These are phyloP conservation scores for Metarhizium humberi DNA, from an alignment of 2,329 filamentous ascomycete genomes.

Conservation along the genomic window DNA sequence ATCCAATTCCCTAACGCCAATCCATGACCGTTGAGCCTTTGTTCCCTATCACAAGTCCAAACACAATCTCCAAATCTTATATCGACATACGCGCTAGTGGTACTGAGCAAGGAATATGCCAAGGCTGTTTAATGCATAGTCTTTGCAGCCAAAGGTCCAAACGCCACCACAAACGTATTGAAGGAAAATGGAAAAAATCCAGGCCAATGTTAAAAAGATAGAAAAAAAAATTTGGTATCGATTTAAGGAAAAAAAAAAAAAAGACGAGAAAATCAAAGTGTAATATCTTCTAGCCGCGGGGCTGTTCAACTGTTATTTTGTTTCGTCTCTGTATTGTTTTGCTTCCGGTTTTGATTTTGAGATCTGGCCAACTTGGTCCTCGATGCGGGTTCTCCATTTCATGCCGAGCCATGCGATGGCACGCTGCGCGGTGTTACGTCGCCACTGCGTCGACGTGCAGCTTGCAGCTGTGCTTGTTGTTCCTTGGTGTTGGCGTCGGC, in stretches of 20 bases:
- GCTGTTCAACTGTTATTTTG: constrained; percentile 1
- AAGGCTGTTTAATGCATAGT: background rate
- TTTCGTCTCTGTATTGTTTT: background rate
- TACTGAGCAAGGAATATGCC: background rate
- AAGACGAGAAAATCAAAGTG: background rate
- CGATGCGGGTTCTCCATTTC: constrained; percentile 5
- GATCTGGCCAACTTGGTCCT: background rate
- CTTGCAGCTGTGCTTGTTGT: constrained; percentile 32
- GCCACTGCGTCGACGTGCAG: constrained; percentile 41
- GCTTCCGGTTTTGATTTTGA: background rate
- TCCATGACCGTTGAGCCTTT: background rate
- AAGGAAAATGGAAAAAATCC: background rate
- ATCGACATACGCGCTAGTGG: background rate
- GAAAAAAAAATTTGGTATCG: background rate
- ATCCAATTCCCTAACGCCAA: constrained; percentile 1
- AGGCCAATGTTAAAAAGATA: background rate
- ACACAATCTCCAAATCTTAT: constrained; percentile 1
- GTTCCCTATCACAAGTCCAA: background rate
- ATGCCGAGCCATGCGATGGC: constrained; percentile 35
- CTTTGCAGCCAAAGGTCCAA: background rate
- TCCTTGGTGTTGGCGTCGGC: constrained; percentile 44
- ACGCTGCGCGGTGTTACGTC: constrained; percentile 47
- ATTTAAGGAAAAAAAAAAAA: background rate
- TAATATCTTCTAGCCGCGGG: constrained; percentile 1
- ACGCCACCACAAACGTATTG: background rate